Percentiles rank a stretch among this genome's conserved stretches.
phyloP scores from a whole-genome alignment of 495 filamentous ascomycete genomes.

The Chlorociboria aeruginascens region DNA sequence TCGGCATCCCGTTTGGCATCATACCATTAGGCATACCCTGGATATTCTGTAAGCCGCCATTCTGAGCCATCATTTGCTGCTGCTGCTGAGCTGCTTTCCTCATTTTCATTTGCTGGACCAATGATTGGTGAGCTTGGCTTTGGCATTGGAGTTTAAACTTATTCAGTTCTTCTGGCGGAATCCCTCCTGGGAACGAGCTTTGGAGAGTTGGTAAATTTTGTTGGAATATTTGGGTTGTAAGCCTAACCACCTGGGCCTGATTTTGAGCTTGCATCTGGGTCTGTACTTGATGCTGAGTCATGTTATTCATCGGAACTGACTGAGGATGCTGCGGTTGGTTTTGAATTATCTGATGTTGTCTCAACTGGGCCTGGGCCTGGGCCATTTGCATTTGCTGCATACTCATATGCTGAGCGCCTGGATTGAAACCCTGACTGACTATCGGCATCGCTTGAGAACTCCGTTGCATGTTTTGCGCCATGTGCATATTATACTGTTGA shows the following conservation, averaged over 20 bases:
- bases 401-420: slow-evolving; percentile 12
- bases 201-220: slow-evolving; percentile 5
- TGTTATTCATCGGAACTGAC: neutral
- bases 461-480: slow-evolving; percentile 18
- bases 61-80: slow-evolving; percentile 16
- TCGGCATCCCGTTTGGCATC: neutral
- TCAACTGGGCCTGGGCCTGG: slow-evolving; percentile 10
- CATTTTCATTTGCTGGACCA: neutral
- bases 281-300: slow-evolving; percentile 7
- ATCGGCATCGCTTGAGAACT: slow-evolving; percentile 1
- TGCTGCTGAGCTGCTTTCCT: slow-evolving; percentile 12
- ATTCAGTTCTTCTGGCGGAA: slow-evolving; percentile 12
- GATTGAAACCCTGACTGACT: slow-evolving; percentile 18
- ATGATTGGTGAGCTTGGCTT: neutral
- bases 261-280: slow-evolving; percentile 6
- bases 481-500: slow-evolving; percentile 16
- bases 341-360: neutral
- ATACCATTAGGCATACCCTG: neutral
- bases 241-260: slow-evolving; percentile 13
- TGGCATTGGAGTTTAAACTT: slow-evolving; percentile 10
- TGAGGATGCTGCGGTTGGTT: neutral
- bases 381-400: slow-evolving; percentile 20
- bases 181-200: slow-evolving; percentile 8
- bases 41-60: slow-evolving; percentile 1
- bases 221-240: slow-evolving; percentile 4